These are phyloP conservation scores for Citrullus mucosospermus DNA, from an alignment of 306 rosid genomes.

Conservation along the genomic window DNA sequence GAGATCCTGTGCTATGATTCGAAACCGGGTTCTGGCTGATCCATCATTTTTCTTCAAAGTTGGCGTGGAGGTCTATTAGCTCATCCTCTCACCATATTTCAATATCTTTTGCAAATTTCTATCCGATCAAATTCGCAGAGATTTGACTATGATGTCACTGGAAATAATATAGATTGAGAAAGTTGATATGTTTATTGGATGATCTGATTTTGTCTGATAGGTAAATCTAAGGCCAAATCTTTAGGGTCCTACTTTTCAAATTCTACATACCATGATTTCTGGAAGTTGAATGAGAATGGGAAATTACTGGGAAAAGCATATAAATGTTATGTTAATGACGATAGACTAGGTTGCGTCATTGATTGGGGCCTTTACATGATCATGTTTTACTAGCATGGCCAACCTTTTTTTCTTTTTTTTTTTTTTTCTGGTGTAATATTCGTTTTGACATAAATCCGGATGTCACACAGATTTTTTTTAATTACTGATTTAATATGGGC, in stretches of 20 bases:
- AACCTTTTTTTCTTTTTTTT: not conserved
- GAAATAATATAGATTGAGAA: not conserved
- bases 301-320: not conserved
- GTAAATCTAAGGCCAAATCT: not conserved
- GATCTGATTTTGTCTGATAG: not conserved
- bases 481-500: conserved; percentile 16
- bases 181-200: not conserved
- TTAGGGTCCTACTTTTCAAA: not conserved
- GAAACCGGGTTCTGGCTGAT: conserved; percentile 86
- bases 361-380: not conserved
- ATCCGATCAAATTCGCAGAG: not conserved
- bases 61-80: conserved; percentile 76
- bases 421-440: not conserved
- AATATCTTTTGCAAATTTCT: not conserved
- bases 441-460: not conserved
- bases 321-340: not conserved
- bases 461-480: not conserved
- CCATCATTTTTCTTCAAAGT: conserved; percentile 84
- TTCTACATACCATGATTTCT: not conserved
- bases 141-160: not conserved
- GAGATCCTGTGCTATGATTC: conserved; percentile 57
- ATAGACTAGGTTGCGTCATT: not conserved
- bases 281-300: not conserved
- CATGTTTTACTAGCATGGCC: not conserved
- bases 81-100: conserved; percentile 10